Conservation (phyloP, 2,329 filamentous ascomycete genomes). For the Paraphoma sp. region DNA sequence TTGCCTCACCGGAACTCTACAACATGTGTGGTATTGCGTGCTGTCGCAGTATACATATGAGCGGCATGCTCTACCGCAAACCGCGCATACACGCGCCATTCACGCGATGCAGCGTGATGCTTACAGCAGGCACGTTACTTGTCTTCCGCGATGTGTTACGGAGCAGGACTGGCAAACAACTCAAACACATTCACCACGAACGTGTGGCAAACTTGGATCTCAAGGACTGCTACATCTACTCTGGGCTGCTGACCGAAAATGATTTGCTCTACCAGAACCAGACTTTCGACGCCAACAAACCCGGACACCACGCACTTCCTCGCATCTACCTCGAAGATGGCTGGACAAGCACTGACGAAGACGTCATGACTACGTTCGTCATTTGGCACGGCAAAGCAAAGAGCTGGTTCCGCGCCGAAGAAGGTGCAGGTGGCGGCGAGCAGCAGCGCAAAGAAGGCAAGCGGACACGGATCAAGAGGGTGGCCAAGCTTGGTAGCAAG, state of each 20-base stretch:
- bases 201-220: constrained; percentile 66
- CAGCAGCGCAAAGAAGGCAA: constrained; percentile 47
- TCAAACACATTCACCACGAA: constrained; percentile 68
- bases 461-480: constrained; percentile 61
- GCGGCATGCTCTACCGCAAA: constrained; percentile 69
- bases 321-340: constrained; percentile 66
- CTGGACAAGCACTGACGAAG: constrained; percentile 69
- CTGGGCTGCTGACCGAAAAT: constrained; percentile 66
- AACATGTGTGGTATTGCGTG: constrained; percentile 70
- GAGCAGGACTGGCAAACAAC: constrained; percentile 59
- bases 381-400: constrained; percentile 68
- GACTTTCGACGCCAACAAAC: constrained; percentile 68
- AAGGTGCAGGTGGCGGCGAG: constrained; percentile 40
- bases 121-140: constrained; percentile 66
- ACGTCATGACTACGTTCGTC: constrained; percentile 72
- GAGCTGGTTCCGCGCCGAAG: constrained; percentile 58
- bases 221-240: constrained; percentile 70
- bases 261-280: constrained; percentile 70
- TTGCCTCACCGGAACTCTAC: constrained; percentile 69
- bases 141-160: constrained; percentile 68
- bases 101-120: constrained; percentile 65
- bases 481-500: constrained; percentile 66
- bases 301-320: constrained; percentile 65
- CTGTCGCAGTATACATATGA: constrained; percentile 67
- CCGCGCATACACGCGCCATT: constrained; percentile 68